Percentiles rank a stretch among this genome's conserved stretches.
phyloP scores from a whole-genome alignment of 1,284 basidiomycete species.

The Moesziomyces sp. region DNA sequence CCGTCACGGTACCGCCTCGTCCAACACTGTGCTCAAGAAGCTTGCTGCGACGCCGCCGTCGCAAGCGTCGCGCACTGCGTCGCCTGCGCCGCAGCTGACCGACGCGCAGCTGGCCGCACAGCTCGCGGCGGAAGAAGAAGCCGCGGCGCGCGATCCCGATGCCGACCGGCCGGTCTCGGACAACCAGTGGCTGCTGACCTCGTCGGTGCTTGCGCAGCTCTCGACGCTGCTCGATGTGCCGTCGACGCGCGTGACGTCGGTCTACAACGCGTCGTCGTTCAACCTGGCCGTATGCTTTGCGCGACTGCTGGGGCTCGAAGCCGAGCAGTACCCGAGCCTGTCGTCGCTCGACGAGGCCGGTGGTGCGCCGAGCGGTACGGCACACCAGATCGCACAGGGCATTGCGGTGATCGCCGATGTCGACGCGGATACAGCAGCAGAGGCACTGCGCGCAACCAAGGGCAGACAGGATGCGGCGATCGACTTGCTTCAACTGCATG shows the following conservation, averaged over 20 bases:
- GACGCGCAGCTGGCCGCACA: constrained; percentile 56
- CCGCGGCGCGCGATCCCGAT: constrained; percentile 29
- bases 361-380: constrained; percentile 38
- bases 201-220: constrained; percentile 61
- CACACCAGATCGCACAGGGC: constrained; percentile 30
- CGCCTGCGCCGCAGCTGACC: constrained; percentile 20
- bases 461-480: constrained; percentile 60
- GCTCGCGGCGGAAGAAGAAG: constrained; percentile 54
- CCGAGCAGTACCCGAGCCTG: constrained; percentile 38
- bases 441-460: constrained; percentile 55
- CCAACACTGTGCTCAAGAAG: constrained; percentile 16
- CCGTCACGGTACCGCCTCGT: constrained; percentile 41
- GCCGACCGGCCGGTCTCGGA: constrained; percentile 47
- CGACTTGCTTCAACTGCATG: constrained; percentile 59
- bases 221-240: constrained; percentile 55
- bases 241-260: constrained; percentile 34
- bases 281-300: constrained; percentile 53
- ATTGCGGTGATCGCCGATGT: constrained; percentile 43
- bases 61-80: constrained; percentile 5
- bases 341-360: constrained; percentile 34
- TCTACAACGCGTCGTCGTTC: constrained; percentile 55
- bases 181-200: constrained; percentile 64
- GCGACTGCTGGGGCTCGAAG: constrained; percentile 43
- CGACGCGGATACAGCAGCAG: constrained; percentile 13
- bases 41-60: constrained; percentile 4